Conservation (phyloP, 176 grass and related monocot species). For the Avena sativa region DNA sequence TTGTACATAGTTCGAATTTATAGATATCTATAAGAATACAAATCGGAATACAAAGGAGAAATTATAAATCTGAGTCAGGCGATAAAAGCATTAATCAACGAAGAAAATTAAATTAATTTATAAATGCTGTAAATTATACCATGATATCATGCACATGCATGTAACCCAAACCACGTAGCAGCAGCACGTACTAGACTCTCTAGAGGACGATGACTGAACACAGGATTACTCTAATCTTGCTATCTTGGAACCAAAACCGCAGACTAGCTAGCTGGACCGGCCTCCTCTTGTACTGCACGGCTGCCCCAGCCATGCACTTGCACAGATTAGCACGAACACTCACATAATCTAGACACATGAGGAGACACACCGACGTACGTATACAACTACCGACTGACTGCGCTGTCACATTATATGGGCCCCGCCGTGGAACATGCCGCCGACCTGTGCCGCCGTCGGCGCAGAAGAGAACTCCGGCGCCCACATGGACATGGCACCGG, state of each 20-base stretch:
- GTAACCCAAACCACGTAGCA: not conserved
- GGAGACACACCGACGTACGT: not conserved
- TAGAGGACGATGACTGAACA: not conserved
- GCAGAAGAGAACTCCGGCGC: conserved; percentile 58
- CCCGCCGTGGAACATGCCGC: conserved; percentile 49
- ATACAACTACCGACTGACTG: not conserved
- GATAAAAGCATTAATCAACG: not conserved
- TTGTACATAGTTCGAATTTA: too few species aligned
- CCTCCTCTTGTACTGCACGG: not conserved
- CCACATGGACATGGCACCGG: conserved; percentile 54
- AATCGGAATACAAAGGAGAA: too few species aligned
- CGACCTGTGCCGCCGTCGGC: not conserved
- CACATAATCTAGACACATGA: not conserved
- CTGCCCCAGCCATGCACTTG: conserved; percentile 14
- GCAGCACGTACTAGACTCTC: not conserved
- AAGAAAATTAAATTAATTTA: not conserved
- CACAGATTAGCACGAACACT: not conserved
- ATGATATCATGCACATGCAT: conserved; percentile 12
- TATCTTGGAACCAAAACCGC: conserved; percentile 17
- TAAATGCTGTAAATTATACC: conserved; percentile 4
- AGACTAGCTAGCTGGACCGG: not conserved
- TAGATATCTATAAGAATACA: too few species aligned
- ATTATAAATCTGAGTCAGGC: too few species aligned
- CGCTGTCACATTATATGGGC: conserved; percentile 23
- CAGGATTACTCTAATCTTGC: not conserved